A percentile compares a stretch with the other conserved stretches of the same genome.
These are phyloP conservation scores for Ceratocystis harringtonii DNA, from an alignment of 2,329 filamentous ascomycete species.

Conservation along the genomic window DNA sequence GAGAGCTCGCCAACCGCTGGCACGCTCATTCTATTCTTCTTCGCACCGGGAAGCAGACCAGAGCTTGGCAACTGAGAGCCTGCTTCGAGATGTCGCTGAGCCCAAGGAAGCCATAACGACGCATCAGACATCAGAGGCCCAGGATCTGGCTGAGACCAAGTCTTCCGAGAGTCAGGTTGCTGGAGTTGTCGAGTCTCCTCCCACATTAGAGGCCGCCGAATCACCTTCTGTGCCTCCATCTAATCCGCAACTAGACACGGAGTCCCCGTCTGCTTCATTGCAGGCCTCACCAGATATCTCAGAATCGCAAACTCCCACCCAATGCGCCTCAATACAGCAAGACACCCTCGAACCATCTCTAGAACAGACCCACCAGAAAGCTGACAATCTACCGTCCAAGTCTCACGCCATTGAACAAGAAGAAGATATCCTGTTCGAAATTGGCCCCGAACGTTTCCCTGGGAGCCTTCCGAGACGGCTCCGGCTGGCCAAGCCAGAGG, in stretches of 20 bases:
- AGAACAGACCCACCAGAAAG: neutral
- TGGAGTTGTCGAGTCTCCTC: neutral
- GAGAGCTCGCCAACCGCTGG: neutral
- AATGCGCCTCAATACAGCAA: neutral
- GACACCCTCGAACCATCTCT: neutral
- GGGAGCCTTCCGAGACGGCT: neutral
- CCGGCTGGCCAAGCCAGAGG: neutral
- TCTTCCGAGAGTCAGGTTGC: neutral
- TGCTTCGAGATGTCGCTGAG: neutral
- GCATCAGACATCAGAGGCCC: neutral
- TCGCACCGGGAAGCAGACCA: neutral
- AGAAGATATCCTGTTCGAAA: neutral
- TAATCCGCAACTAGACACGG: neutral
- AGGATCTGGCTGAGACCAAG: neutral
- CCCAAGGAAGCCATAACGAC: neutral
- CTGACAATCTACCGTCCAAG: neutral
- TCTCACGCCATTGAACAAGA: neutral
- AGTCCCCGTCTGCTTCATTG: neutral
- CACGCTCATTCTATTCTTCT: constrained; percentile 5
- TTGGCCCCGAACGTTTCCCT: neutral
- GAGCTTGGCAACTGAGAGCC: neutral
- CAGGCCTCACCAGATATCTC: neutral
- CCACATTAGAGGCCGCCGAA: neutral
- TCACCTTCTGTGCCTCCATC: neutral
- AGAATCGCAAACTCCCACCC: neutral